Evolutionary conservation across 805 yeast genomes (phyloP).

Genomic region (Yarrowia keelungensis): DNA sequence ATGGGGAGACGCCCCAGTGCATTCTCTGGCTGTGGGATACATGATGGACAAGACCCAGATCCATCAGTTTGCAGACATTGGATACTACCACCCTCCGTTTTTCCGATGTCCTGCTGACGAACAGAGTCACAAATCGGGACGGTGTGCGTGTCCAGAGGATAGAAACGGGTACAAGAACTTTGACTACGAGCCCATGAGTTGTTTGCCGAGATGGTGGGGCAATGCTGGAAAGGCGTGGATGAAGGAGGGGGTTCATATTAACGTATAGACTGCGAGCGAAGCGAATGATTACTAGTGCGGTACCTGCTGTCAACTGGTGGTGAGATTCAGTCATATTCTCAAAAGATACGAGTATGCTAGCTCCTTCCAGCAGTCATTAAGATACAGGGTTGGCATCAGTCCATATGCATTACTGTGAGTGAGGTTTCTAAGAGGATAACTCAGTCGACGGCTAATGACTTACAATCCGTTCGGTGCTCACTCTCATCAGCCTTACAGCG

Average conservation of each 20-base stretch:
- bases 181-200: constrained; percentile 49
- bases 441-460: too few species aligned
- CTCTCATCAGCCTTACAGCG: too few species aligned
- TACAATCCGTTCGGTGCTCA: too few species aligned
- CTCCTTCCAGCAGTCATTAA: too few species aligned
- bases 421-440: too few species aligned
- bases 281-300: too few species aligned
- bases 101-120: constrained; percentile 52
- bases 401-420: too few species aligned
- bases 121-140: constrained; percentile 47
- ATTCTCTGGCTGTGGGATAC: constrained; percentile 70
- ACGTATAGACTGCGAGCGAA: constrained; percentile 10
- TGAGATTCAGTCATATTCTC: too few species aligned
- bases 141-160: constrained; percentile 50
- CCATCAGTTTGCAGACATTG: constrained; percentile 81
- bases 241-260: constrained; percentile 27
- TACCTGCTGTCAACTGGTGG: too few species aligned
- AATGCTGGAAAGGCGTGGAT: constrained; percentile 47
- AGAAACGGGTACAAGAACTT: constrained; percentile 47
- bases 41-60: constrained; percentile 65
- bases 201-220: constrained; percentile 52
- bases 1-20: constrained; percentile 97
- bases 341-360: too few species aligned
- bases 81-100: constrained; percentile 78
- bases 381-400: too few species aligned